A percentile compares a stretch with the other conserved stretches of the same genome.
phyloP scores from a whole-genome alignment of 768 basidiomycete genomes.

The Lactifluus pinguis region DNA sequence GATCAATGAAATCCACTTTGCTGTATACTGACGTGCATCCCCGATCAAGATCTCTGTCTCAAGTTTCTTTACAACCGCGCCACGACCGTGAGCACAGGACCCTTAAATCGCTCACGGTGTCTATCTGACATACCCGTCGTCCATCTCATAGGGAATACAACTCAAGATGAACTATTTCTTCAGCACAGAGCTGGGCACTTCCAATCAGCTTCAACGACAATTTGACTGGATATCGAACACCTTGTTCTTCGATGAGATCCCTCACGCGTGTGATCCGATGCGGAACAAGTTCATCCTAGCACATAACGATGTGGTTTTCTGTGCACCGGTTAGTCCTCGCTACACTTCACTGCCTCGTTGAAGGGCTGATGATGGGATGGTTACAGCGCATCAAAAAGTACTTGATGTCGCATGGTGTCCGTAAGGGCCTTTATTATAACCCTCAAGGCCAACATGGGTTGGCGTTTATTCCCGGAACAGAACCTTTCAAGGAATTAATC shows the following conservation, averaged over 20 bases:
- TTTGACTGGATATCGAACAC: conserved; percentile 85
- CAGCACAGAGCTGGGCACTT: conserved; percentile 78
- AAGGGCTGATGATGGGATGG: neutral
- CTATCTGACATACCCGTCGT: neutral
- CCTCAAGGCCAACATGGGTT: conserved; percentile 55
- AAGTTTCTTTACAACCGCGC: conserved; percentile 78
- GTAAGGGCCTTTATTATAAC: conserved; percentile 57
- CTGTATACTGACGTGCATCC: neutral
- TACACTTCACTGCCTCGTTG: neutral
- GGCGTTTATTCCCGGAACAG: conserved; percentile 43
- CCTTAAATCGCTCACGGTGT: neutral
- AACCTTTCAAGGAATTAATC: conserved; percentile 48
- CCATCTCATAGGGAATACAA: conserved; percentile 51
- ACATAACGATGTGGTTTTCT: conserved; percentile 73
- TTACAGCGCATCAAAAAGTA: conserved; percentile 63
- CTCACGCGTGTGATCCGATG: conserved; percentile 57
- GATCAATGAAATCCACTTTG: neutral
- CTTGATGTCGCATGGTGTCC: conserved; percentile 64
- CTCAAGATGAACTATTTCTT: conserved; percentile 84
- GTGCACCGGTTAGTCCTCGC: conserved; percentile 45
- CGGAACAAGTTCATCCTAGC: conserved; percentile 71
- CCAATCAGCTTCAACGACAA: conserved; percentile 73
- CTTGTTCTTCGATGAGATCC: conserved; percentile 86
- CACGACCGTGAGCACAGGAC: conserved; percentile 40
- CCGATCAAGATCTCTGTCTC: conserved; percentile 66